Evolutionary conservation across 305 asterid genomes (phyloP).

Genomic region (Fraxinus sp.): DNA sequence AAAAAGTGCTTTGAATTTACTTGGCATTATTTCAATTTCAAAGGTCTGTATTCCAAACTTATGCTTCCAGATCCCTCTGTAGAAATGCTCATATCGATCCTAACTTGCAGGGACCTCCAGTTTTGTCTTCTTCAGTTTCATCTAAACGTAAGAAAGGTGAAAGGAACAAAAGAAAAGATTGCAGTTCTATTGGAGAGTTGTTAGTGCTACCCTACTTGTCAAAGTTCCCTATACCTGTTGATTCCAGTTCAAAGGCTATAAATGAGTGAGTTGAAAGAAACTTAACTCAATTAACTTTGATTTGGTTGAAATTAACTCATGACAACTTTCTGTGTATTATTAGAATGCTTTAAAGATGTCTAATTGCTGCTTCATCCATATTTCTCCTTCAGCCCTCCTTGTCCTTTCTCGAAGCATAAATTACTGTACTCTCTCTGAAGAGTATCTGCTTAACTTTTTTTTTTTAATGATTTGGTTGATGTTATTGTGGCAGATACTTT

Average conservation of each 20-base stretch:
- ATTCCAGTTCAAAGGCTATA: slow-evolving; percentile 22
- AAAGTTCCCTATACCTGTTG: slow-evolving; percentile 37
- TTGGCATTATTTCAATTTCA: slow-evolving; percentile 41
- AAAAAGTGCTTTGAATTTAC: slow-evolving; percentile 49
- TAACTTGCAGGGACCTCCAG: slow-evolving; percentile 42
- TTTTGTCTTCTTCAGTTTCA: slow-evolving; percentile 27
- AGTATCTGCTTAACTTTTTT: background rate
- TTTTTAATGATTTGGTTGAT: slow-evolving; percentile 8
- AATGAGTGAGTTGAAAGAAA: slow-evolving; percentile 37
- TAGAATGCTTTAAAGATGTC: background rate
- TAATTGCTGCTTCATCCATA: background rate
- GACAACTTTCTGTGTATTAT: background rate
- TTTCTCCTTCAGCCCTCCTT: background rate
- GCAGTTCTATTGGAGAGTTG: slow-evolving; percentile 43
- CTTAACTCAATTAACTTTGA: background rate
- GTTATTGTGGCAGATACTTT: slow-evolving; percentile 37
- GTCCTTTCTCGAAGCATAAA: background rate
- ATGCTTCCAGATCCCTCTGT: slow-evolving; percentile 4
- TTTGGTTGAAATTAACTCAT: background rate
- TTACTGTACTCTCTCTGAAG: background rate
- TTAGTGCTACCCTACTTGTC: slow-evolving; percentile 48
- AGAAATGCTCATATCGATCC: slow-evolving; percentile 9
- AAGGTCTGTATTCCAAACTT: slow-evolving; percentile 26
- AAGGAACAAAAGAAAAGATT: slow-evolving; percentile 33
- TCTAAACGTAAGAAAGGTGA: slow-evolving; percentile 55